phyloP scores from a whole-genome alignment of 495 filamentous ascomycete species.

The Annulohypoxylon moriforme region DNA sequence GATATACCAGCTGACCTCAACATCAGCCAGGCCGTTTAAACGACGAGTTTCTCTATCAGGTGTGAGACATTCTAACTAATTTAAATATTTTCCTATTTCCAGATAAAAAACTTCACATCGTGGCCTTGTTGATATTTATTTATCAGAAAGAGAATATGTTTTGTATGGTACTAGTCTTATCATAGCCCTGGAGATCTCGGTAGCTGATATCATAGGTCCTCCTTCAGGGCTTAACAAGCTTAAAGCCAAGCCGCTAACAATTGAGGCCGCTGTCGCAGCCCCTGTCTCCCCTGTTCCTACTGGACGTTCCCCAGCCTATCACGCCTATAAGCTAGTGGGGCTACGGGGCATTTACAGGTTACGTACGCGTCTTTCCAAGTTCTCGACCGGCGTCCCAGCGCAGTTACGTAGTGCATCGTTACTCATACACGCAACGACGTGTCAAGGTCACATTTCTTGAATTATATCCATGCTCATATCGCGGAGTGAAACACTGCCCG shows the following conservation, averaged over 20 bases:
- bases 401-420: background rate
- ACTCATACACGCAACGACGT: constrained; percentile 18
- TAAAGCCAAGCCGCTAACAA: background rate
- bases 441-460: constrained; percentile 13
- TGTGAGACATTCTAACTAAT: background rate
- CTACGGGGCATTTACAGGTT: constrained; percentile 15
- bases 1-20: constrained; percentile 26
- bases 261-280: background rate
- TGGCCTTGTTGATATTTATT: background rate
- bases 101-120: background rate
- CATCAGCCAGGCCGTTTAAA: constrained; percentile 17
- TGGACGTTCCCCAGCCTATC: background rate
- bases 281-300: constrained; percentile 1
- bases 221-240: background rate
- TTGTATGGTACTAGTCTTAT: background rate
- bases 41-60: background rate
- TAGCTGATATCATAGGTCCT: background rate
- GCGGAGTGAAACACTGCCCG: background rate
- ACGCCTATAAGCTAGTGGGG: constrained; percentile 1
- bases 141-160: background rate
- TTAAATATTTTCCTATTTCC: constrained; percentile 2
- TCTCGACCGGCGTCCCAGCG: constrained; percentile 1
- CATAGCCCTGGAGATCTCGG: background rate
- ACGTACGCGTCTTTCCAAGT: constrained; percentile 15
- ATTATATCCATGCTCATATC: constrained; percentile 1